Conservation (phyloP, 2,329 filamentous ascomycete species). For the Pseudogymnoascus sp. region DNA sequence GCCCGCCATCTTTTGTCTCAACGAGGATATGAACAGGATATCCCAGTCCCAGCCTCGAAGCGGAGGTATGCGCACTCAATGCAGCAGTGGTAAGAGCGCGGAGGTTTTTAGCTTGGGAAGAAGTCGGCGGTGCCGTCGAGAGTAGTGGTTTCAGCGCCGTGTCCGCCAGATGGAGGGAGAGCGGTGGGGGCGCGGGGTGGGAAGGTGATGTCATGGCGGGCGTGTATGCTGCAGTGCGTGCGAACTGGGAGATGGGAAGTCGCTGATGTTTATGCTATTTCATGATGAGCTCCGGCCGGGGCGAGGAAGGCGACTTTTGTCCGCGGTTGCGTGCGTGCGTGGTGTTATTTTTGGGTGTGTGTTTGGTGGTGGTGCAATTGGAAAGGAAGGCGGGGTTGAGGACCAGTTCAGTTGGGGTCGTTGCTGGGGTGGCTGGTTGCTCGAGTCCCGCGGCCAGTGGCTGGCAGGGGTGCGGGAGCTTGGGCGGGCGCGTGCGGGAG, state of each 20-base stretch:
- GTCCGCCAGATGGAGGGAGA: conserved; percentile 52
- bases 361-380: conserved; percentile 7
- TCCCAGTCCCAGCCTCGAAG: conserved; percentile 46
- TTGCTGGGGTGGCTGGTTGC: conserved; percentile 1
- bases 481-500: conserved; percentile 2
- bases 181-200: conserved; percentile 18
- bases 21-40: conserved; percentile 50
- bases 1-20: conserved; percentile 39
- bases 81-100: conserved; percentile 45
- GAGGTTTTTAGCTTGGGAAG: conserved; percentile 28
- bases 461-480: conserved; percentile 6
- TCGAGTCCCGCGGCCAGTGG: conserved; percentile 5
- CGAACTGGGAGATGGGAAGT: conserved; percentile 2
- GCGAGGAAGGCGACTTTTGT: not conserved
- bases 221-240: not conserved
- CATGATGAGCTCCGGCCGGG: conserved; percentile 4
- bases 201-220: conserved; percentile 11
- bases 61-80: conserved; percentile 45
- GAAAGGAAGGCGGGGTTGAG: conserved; percentile 2
- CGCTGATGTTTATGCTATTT: conserved; percentile 1
- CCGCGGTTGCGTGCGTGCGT: conserved; percentile 5
- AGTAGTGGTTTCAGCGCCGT: conserved; percentile 49
- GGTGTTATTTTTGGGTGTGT: not conserved
- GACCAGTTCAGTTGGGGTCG: conserved; percentile 1
- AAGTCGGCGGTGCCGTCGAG: conserved; percentile 31